Evolutionary conservation across 2,329 filamentous ascomycete genomes (phyloP), one percentile per base, ranked within the genome.

Genomic region (Ophiostoma sp.): DNA sequence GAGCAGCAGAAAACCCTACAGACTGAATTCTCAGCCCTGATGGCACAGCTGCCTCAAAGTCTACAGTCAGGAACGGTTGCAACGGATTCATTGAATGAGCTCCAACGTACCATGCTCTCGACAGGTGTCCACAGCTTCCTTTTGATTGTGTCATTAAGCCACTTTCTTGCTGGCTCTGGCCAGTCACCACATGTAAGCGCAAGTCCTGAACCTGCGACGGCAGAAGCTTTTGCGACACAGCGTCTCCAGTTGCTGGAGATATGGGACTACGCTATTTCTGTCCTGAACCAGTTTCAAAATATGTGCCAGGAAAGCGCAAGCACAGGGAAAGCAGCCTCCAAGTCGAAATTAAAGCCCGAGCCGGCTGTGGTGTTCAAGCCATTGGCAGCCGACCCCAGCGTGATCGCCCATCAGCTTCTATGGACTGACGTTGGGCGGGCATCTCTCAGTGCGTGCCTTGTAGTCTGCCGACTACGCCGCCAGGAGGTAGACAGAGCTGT

Each of bases 401-500:
- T 33, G 11, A 60, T 70, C 3, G 68, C 68, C 0, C 41, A 70
- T 2, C 68, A 72, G 31, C 7, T 71, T 8, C 27, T 72, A 41
- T 71, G 71, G 72, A 33, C 70, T 1, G 70, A 71, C 31, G 70
- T 44, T 5, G 64, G 67, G 5, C 72, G 72, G 1, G 72, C 70
- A 1, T 66, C 70, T 8, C 64, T 72, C 11, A 33, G 52, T 6
- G 70, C 70, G n/a, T 71, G 68, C 27, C 64, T 70, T 6, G 67
- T 68, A 11, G 64, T 70, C 1, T 64, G 67, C 15, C 68, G 62
- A 0, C 62, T 72, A 7, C 67, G 70, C 4, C 68, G 70, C 27
- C 67, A 71, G n/a, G 70, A 72, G 23, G 17, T 60, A 13, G 67
- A 39, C 35, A 54, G 70, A 7, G 44, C 20, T 7, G 41, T 70